A percentile compares a stretch with the other conserved stretches of the same genome.
phyloP scores from a whole-genome alignment of 2,329 filamentous ascomycete genomes.

The Aspergillus sp. region DNA sequence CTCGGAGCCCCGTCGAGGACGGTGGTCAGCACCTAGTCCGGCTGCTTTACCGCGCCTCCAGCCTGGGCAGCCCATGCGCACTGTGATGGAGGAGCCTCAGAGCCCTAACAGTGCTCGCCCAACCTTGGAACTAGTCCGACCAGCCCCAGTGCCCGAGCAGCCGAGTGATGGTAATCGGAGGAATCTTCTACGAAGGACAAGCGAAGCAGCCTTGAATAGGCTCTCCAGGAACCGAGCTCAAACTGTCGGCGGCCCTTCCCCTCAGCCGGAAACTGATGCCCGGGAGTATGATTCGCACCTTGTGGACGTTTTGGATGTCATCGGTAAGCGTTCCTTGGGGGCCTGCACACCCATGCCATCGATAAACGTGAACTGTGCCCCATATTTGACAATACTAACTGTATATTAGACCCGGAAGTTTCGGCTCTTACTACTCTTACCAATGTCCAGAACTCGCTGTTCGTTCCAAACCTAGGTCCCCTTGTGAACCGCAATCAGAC shows the following conservation, averaged over 20 bases:
- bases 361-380: neutral
- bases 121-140: slow-evolving; percentile 13
- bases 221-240: slow-evolving; percentile 35
- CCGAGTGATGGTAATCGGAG: slow-evolving; percentile 15
- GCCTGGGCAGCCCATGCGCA: slow-evolving; percentile 28
- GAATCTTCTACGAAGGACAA: slow-evolving; percentile 33
- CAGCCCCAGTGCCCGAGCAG: slow-evolving; percentile 18
- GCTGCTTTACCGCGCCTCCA: slow-evolving; percentile 21
- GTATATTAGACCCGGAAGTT: slow-evolving; percentile 70
- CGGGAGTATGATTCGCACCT: slow-evolving; percentile 61
- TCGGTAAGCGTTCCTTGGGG: slow-evolving; percentile 53
- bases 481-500: slow-evolving; percentile 76
- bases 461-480: slow-evolving; percentile 76
- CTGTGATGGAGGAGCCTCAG: slow-evolving; percentile 35
- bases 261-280: slow-evolving; percentile 13
- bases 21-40: slow-evolving; percentile 30
- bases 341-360: neutral
- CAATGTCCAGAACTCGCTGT: slow-evolving; percentile 87
- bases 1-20: slow-evolving; percentile 40
- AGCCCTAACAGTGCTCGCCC: slow-evolving; percentile 16
- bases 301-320: slow-evolving; percentile 67
- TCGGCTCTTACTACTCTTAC: slow-evolving; percentile 79
- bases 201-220: slow-evolving; percentile 30
- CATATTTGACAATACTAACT: neutral
- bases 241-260: slow-evolving; percentile 26